phyloP scores from a whole-genome alignment of 352 stramenopile genomes.

The Pythium volutum region DNA sequence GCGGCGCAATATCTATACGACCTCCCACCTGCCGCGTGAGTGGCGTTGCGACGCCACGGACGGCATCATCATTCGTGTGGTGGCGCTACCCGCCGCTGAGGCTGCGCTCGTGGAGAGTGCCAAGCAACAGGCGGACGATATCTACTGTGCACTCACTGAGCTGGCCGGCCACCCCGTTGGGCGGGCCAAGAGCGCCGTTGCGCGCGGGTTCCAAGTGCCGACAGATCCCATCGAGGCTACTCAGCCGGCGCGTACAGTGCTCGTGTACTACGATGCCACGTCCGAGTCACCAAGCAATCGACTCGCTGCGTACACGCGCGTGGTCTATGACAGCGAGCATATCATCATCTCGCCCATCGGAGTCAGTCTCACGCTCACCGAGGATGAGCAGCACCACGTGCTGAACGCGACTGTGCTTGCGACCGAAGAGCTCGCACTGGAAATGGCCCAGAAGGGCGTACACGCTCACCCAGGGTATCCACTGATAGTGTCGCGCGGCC shows the following conservation, averaged over 20 bases:
- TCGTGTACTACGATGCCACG: slow-evolving; percentile 12
- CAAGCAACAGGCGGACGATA: slow-evolving; percentile 5
- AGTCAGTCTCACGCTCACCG: not conserved
- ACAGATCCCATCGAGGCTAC: not conserved
- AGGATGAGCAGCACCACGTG: slow-evolving; percentile 2
- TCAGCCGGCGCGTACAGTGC: slow-evolving; percentile 1
- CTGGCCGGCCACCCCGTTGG: not conserved
- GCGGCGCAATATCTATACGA: not conserved
- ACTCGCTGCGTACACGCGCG: slow-evolving; percentile 11
- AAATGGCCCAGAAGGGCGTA: not conserved
- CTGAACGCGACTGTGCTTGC: not conserved
- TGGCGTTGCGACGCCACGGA: slow-evolving; percentile 11
- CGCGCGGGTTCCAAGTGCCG: not conserved
- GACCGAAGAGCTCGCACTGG: slow-evolving; percentile 9
- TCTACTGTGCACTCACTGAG: slow-evolving; percentile 10
- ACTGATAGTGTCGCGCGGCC: slow-evolving; percentile 10
- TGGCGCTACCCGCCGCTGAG: slow-evolving; percentile 2
- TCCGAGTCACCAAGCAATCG: not conserved
- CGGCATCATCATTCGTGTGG: slow-evolving; percentile 10
- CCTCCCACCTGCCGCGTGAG: not conserved
- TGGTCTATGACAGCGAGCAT: slow-evolving; percentile 5
- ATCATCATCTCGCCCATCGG: slow-evolving; percentile 8
- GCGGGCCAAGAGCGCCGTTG: slow-evolving; percentile 1
- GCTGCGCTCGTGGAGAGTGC: slow-evolving; percentile 5
- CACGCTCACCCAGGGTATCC: not conserved